These are phyloP conservation scores for Cucurbita ficifolia DNA, from an alignment of 306 rosid species.

Conservation along the genomic window DNA sequence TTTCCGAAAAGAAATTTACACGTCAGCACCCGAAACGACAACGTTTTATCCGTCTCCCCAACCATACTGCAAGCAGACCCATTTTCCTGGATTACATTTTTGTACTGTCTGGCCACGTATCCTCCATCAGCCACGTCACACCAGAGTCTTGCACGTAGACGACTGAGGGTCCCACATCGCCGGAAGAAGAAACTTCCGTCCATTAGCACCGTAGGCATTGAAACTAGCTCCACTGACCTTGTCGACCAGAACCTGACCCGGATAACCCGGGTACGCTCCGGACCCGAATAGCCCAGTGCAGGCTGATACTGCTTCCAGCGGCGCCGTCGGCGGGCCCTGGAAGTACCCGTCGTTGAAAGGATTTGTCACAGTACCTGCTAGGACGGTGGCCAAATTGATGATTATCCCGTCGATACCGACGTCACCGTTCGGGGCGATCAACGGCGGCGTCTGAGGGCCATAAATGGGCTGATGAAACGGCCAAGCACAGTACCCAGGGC, in stretches of 20 bases:
- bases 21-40: conserved; percentile 39
- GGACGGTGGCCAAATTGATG: conserved; percentile 66
- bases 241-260: conserved; percentile 53
- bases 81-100: conserved; percentile 14
- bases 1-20: conserved; percentile 26
- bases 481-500: conserved; percentile 95
- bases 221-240: conserved; percentile 50
- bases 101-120: neutral
- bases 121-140: conserved; percentile 11
- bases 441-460: conserved; percentile 77
- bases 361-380: conserved; percentile 87
- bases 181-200: conserved; percentile 54
- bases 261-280: conserved; percentile 75
- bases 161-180: conserved; percentile 96
- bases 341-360: conserved; percentile 75
- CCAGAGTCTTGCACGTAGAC: conserved; percentile 49
- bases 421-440: conserved; percentile 82
- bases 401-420: conserved; percentile 85
- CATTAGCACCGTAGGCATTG: conserved; percentile 58
- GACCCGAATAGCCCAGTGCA: conserved; percentile 65
- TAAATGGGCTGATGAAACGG: conserved; percentile 87
- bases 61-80: neutral
- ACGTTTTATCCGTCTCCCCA: conserved; percentile 8
- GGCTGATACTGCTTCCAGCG: conserved; percentile 74
- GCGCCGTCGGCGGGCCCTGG: conserved; percentile 69